Base-by-base conservation (phyloP, 1,284 basidiomycete species). In the Cryptococcus sp. region DNA sequence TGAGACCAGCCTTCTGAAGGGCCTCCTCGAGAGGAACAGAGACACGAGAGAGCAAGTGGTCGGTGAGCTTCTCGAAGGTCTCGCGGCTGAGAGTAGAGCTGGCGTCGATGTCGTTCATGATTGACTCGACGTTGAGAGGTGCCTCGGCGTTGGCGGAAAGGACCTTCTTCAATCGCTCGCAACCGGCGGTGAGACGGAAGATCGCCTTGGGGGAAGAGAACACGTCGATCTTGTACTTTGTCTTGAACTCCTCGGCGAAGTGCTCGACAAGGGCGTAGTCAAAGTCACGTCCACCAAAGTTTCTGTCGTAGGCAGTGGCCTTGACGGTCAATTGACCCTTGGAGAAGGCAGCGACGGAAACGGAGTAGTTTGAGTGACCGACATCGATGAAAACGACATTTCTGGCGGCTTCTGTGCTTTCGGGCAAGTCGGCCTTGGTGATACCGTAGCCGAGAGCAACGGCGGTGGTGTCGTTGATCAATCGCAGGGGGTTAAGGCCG, bases 221-320 rank as follows among this genome's bases (percentile, higher is more conserved):
- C 68, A 95, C 92, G 77, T 96, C 92, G 73, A 97, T 91, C 81
- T 92, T 94, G 86, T 96, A 96, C 79, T 95, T 95, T 31, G 80
- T 78, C 81, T 92, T 88, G 85, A 96, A 96, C 80, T 96, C 89
- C 51, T 85, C 80, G 20, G 92, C 85, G 75, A 96, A 96, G 82
- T 96, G 86, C 70, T 86, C 77, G 42, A 94, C 85, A 65, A 97
- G 87, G 11, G 88, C 90, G 72, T 86, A 87, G 81, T 96, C 93
- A 78, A 96, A 89, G 80, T 96, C 89, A 62, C 93, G 90, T 47
- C 93, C 93, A 73, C 93, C 93, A 65, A 95, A 86, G 77, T 95
- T 87, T 66, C 86, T 86, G 76, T 95, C 91, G 79, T 89, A 94
- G 8, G 92, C 91, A 19, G 90, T 87, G 58, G 84, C 82, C 82